Evolutionary conservation across 768 basidiomycete genomes (phyloP), one percentile per base, ranked within the genome.

Genomic region (Tylopilus sp.): DNA sequence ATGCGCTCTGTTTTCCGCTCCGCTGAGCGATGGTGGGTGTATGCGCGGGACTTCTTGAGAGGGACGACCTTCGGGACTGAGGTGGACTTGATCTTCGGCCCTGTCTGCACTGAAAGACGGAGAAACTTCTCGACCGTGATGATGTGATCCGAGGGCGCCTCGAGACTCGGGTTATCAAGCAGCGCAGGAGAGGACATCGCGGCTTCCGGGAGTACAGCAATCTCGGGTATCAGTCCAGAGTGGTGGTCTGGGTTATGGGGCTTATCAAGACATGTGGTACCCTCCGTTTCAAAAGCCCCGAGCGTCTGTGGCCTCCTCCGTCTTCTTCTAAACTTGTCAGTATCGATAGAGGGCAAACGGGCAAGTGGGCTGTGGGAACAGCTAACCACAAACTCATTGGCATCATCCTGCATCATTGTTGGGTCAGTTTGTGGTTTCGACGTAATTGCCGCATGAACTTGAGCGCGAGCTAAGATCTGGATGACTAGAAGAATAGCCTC

Each of bases 51-150:
- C 19, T 16, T 45, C 22, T 30, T 49, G 19, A 10, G 14, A 24
- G 53, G 22, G n/a, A 6, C n/a, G 13, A 13, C 6, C 19, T 5
- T 16, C 2, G 43, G 21, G 12, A 34, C 17, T n/a, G n/a, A n/a
- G 5, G 22, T 21, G 6, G 22, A 49, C n/a, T 45, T 46, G 33
- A 40, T 36, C 42, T 22, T 46, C 12, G 46, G 19, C 16, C 13
- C 16, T 11, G 24, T 36, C 45, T 49, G 55, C 6, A 25, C 44
- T 4, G 59, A 55, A 45, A 25, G 12, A 10, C 56, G 58, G 48
- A 69, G 61, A 45, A 70, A 69, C 12, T 11, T 41, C 22, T 70
- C 68, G 37, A 71, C 63, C 6, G 67, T 67, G 41, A 71, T 11
- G 9, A 50, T 19, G 11, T 45, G 50, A 49, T 55, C 45, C 9